Evolutionary conservation across 2,329 filamentous ascomycete genomes (phyloP), one percentile per base, ranked within the genome.

Genomic region (Colletotrichum noveboracense): DNA sequence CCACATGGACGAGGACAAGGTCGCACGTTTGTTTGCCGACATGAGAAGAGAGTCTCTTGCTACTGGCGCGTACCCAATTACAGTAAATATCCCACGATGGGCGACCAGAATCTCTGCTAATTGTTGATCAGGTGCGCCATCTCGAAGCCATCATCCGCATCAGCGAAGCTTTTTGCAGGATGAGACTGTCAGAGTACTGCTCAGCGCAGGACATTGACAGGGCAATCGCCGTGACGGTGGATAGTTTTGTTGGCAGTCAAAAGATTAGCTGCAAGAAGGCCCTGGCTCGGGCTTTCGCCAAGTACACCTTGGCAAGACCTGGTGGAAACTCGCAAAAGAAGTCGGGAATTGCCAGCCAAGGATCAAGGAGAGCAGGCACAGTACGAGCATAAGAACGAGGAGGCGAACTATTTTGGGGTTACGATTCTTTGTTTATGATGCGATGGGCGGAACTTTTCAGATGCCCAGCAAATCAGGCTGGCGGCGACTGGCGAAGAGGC

Each of bases 251-350:
- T 58, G 95, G 94, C 76, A 97, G 95, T 80, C 97, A 99, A 84
- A 99, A 99, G 88, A 92, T 98, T 81, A 98, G 95, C 87, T 97
- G 95, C 87, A 99, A 98, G 91, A 98, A 98, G 89, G 96, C 97
- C 18, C 90, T 99, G 60, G 94, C 96, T 0, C 91, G 97, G 75
- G 95, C 97, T 6, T 99, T 99, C 87, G 96, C 97, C 81, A 99
- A 99, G 88, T 99, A 98, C 83, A 95, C 93, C 2, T 84, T 93
- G 66, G 88, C 87, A 9, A 84, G 90, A 77, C 89, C 90, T 0
- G 87, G 62, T 32, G 61, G 62, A 21, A 70, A 71, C 64, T 74
- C 71, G 8, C 80, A 82, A 71, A 74, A 72, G 24, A 77, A 76
- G 43, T 64, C 75, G 34, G 81, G 80, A 6, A 77, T 76, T 30